Percentiles rank a stretch among this genome's conserved stretches.
These are phyloP conservation scores for Chaetomiaceae sp. DNA, from an alignment of 2,329 filamentous ascomycete species.

Conservation along the genomic window DNA sequence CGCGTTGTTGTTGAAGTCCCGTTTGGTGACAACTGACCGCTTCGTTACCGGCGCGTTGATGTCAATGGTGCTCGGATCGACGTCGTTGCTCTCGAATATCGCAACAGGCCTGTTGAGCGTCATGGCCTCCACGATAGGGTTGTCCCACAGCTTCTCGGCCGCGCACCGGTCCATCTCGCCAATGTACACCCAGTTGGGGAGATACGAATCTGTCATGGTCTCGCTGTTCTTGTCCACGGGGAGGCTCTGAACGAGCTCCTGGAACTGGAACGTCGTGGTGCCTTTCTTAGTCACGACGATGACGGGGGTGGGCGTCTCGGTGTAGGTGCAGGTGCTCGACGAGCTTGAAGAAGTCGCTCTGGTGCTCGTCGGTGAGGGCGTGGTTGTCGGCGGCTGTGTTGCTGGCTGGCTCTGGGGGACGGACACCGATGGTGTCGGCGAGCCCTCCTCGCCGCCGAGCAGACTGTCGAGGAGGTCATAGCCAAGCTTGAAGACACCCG, in stretches of 20 bases:
- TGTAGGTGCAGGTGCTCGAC: slow-evolving; percentile 3
- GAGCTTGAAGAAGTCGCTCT: neutral
- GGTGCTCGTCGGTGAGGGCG: neutral
- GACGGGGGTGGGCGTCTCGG: neutral
- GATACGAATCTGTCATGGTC: neutral
- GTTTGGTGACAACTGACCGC: neutral
- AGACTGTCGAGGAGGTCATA: neutral
- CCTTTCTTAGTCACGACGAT: slow-evolving; percentile 1
- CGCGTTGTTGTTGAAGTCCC: neutral
- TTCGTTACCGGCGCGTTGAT: neutral
- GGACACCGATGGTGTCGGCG: neutral
- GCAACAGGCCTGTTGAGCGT: neutral
- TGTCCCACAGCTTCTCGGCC: neutral
- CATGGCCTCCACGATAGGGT: slow-evolving; percentile 1
- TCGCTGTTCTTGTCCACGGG: neutral
- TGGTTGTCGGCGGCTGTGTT: neutral
- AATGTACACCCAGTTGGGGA: slow-evolving; percentile 1
- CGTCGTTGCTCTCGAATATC: neutral
- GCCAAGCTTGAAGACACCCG: neutral
- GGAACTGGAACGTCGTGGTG: neutral
- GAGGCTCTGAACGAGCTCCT: neutral
- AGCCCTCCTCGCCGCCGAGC: neutral
- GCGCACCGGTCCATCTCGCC: neutral
- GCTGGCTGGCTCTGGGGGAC: neutral
- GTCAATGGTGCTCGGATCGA: neutral